A percentile compares a stretch with the other conserved stretches of the same genome.
These are phyloP conservation scores for Quercus aquifolioides DNA, from an alignment of 306 rosid species.

Conservation along the genomic window DNA sequence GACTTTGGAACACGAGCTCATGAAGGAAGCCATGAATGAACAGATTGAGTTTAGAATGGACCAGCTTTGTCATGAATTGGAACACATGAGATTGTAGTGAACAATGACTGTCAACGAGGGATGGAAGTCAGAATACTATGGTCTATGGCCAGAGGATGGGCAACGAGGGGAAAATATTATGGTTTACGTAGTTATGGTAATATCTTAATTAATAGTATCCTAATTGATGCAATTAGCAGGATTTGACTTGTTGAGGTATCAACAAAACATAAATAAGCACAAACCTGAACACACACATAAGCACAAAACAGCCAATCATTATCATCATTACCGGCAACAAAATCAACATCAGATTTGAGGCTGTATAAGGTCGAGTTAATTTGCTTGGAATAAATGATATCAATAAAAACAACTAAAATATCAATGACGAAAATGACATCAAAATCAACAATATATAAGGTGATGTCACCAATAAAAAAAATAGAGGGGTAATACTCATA, in stretches of 20 bases:
- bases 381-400: neutral
- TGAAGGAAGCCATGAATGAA: too few relatives aligned
- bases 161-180: too few relatives aligned
- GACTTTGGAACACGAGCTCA: too few relatives aligned
- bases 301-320: neutral
- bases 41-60: too few relatives aligned
- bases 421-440: neutral
- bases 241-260: neutral
- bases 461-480: neutral
- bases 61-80: too few relatives aligned
- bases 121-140: too few relatives aligned
- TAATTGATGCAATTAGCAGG: neutral
- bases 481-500: neutral
- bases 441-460: neutral
- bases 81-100: too few relatives aligned
- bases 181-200: too few relatives aligned
- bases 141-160: too few relatives aligned
- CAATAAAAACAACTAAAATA: neutral
- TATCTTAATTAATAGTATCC: too few relatives aligned
- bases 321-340: neutral
- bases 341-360: neutral
- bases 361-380: neutral
- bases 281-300: neutral
- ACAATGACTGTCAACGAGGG: too few relatives aligned
- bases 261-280: neutral